These are phyloP conservation scores for Chlorella sp. DNA, from an alignment of 139 green algal genomes.

Conservation along the genomic window DNA sequence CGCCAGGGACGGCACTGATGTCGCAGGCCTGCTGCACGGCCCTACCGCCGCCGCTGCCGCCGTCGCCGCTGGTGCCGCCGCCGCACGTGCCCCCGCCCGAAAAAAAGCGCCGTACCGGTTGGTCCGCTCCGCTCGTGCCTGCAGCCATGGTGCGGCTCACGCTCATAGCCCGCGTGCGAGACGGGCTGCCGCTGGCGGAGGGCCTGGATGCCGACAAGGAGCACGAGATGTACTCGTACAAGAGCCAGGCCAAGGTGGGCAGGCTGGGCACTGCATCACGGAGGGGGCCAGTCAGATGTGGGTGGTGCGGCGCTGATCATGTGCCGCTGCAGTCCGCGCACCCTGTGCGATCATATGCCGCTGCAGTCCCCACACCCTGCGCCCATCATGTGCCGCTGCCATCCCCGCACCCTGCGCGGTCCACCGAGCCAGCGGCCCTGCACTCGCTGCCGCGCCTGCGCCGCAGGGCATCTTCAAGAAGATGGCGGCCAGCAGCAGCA, in stretches of 20 bases:
- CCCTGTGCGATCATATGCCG: neutral
- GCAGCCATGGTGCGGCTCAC: conserved; percentile 94
- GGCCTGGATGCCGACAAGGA: conserved; percentile 94
- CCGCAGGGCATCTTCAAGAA: conserved; percentile 62
- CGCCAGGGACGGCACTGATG: too few relatives aligned
- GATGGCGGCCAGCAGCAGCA: conserved; percentile 33
- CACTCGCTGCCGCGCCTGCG: neutral
- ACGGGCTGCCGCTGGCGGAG: conserved; percentile 96
- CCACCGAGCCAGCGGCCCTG: neutral
- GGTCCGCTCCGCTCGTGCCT: too few relatives aligned
- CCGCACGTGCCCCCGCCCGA: too few relatives aligned
- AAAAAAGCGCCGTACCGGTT: too few relatives aligned
- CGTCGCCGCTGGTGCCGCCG: too few relatives aligned
- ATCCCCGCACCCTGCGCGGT: too few relatives aligned
- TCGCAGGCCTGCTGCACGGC: too few relatives aligned
- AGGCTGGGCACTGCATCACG: neutral
- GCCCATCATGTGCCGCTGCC: neutral
- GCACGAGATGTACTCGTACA: conserved; percentile 88
- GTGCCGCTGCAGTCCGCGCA: neutral
- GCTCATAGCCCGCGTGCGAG: conserved; percentile 87
- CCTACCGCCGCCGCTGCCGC: too few relatives aligned
- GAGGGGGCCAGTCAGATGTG: neutral
- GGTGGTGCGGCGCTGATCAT: neutral
- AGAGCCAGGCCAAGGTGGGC: conserved; percentile 94
- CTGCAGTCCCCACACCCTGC: too few relatives aligned